phyloP scores from a whole-genome alignment of 1,139 yeast genomes.

The Geotrichum reessii region DNA sequence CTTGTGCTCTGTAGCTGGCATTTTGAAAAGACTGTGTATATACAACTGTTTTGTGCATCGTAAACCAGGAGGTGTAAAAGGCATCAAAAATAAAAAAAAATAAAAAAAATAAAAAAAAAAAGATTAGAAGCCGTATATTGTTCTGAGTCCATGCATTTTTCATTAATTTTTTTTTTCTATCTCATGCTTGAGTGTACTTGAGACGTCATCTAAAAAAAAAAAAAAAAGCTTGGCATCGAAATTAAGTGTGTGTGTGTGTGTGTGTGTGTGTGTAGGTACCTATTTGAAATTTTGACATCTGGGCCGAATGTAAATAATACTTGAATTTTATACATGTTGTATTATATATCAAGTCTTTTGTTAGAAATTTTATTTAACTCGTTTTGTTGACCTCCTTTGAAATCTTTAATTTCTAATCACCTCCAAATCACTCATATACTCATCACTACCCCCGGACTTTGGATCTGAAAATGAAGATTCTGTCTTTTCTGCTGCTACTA shows the following conservation, averaged over 20 bases:
- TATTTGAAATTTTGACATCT: too few species aligned
- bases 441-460: neutral
- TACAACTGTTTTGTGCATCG: neutral
- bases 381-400: conserved; percentile 1
- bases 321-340: too few species aligned
- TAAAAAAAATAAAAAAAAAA: too few species aligned
- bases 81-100: too few species aligned
- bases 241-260: neutral
- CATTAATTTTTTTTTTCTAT: too few species aligned
- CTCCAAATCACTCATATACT: conserved; percentile 6
- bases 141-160: neutral
- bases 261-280: too few species aligned
- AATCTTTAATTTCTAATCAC: neutral
- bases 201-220: neutral
- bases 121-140: too few species aligned
- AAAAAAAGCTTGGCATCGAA: neutral
- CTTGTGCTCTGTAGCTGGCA: neutral
- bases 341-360: neutral
- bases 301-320: neutral
- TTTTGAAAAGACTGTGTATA: neutral
- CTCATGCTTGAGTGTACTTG: neutral
- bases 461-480: neutral
- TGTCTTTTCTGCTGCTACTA: conserved; percentile 6
- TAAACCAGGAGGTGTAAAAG: neutral
- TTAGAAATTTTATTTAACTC: neutral